These are phyloP conservation scores for Diversispora eburnea DNA, from an alignment of 192 early-diverging fungal genomes.

Conservation along the genomic window DNA sequence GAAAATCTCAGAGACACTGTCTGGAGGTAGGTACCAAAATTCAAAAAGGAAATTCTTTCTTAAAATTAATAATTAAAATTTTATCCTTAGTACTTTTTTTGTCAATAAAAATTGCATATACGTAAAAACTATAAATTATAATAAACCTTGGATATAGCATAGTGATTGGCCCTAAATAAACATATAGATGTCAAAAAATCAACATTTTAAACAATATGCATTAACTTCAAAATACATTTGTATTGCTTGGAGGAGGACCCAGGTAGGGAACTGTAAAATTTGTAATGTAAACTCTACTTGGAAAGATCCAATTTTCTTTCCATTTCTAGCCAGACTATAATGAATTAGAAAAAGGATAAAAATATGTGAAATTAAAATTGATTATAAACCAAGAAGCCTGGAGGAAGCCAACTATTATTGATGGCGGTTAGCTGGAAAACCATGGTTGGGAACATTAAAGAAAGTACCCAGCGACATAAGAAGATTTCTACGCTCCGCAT, in stretches of 20 bases:
- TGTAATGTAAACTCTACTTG: not conserved
- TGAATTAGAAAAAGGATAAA: constrained; percentile 16
- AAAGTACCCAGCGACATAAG: not conserved
- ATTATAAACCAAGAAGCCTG: not conserved
- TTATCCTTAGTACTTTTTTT: too few species aligned
- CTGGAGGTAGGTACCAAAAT: too few species aligned
- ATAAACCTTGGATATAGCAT: too few species aligned
- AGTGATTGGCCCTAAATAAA: too few species aligned
- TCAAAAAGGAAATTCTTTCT: too few species aligned
- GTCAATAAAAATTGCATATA: too few species aligned
- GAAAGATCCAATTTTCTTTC: not conserved
- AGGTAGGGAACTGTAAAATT: not conserved
- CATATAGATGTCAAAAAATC: too few species aligned
- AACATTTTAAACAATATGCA: too few species aligned
- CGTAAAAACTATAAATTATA: too few species aligned
- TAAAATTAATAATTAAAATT: too few species aligned
- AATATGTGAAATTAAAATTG: not conserved
- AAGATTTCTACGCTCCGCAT: not conserved
- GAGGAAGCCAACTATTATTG: too few species aligned
- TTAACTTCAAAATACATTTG: constrained; percentile 15
- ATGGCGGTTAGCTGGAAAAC: not conserved
- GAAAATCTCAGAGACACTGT: too few species aligned
- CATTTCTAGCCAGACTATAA: not conserved
- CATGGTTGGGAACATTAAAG: constrained; percentile 6
- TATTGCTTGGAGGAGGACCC: not conserved